A percentile compares a stretch with the other conserved stretches of the same genome.
Conservation (phyloP, 805 yeast genomes). For the Vanderwaltozyma polyspora region DNA sequence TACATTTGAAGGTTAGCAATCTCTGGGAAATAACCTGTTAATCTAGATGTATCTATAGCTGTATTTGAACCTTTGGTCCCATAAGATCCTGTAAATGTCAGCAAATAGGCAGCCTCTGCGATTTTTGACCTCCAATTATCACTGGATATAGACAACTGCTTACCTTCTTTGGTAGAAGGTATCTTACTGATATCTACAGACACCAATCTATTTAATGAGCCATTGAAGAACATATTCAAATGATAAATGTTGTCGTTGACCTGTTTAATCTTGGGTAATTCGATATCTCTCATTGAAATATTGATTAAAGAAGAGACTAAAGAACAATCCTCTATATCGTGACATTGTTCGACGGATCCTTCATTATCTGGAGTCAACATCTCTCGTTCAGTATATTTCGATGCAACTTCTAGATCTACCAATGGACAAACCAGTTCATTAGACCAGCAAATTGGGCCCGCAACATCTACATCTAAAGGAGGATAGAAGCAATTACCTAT, state of each 20-base stretch:
- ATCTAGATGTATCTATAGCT: constrained; percentile 51
- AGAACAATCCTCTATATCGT: constrained; percentile 50
- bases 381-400: constrained; percentile 4
- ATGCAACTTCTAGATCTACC: neutral
- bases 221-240: constrained; percentile 18
- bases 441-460: constrained; percentile 16
- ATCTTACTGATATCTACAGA: constrained; percentile 12
- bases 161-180: constrained; percentile 10
- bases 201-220: constrained; percentile 19
- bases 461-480: constrained; percentile 14
- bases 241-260: constrained; percentile 9
- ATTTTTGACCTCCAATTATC: constrained; percentile 22
- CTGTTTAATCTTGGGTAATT: constrained; percentile 7
- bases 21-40: constrained; percentile 72
- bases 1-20: constrained; percentile 28
- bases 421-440: constrained; percentile 1
- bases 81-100: constrained; percentile 47
- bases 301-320: constrained; percentile 60
- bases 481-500: constrained; percentile 15
- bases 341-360: constrained; percentile 13
- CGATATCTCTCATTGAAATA: constrained; percentile 24
- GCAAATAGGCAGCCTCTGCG: constrained; percentile 67
- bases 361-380: constrained; percentile 5
- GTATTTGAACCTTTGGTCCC: constrained; percentile 66
- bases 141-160: constrained; percentile 13